Evolutionary conservation across 2,329 filamentous ascomycete species (phyloP).

Genomic region (Fusarium subtropicale): DNA sequence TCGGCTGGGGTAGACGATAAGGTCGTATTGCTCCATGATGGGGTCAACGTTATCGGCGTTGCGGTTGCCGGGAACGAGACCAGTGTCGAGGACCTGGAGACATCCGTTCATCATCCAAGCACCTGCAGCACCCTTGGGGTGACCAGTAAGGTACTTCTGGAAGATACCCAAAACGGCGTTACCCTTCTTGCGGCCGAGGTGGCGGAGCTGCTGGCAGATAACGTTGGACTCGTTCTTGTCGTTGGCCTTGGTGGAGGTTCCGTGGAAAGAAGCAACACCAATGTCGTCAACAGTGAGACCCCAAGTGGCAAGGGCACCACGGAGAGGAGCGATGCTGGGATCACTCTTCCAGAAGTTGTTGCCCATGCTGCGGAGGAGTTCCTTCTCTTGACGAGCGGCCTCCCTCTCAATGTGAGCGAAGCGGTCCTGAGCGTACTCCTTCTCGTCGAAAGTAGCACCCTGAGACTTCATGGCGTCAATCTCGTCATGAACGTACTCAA

Average conservation of each 20-base stretch:
- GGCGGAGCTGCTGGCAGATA: constrained; percentile 94
- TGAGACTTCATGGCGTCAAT: constrained; percentile 89
- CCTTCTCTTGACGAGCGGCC: constrained; percentile 89
- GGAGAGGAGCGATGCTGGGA: constrained; percentile 90
- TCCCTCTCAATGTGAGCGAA: constrained; percentile 86
- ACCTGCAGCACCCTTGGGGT: constrained; percentile 98
- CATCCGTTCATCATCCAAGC: constrained; percentile 99
- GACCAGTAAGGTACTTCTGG: constrained; percentile 99
- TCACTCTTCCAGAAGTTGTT: constrained; percentile 99
- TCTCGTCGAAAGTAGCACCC: constrained; percentile 78
- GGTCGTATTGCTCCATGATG: constrained; percentile 96
- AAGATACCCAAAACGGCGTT: constrained; percentile 97
- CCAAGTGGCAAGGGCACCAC: constrained; percentile 96
- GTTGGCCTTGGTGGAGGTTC: constrained; percentile 97
- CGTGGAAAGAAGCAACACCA: constrained; percentile 96
- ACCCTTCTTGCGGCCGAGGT: constrained; percentile 94
- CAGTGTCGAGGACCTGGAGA: constrained; percentile 92
- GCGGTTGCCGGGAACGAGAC: constrained; percentile 94
- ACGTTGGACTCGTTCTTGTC: constrained; percentile 99
- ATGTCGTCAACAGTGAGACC: constrained; percentile 97
- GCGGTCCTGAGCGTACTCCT: constrained; percentile 87
- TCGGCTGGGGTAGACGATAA: constrained; percentile 96
- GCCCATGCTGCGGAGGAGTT: constrained; percentile 90
- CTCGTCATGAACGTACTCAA: constrained; percentile 93
- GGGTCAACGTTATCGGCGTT: constrained; percentile 98